phyloP scores from a whole-genome alignment of 1,139 yeast genomes.

The Debaryomyces robertsiae region DNA sequence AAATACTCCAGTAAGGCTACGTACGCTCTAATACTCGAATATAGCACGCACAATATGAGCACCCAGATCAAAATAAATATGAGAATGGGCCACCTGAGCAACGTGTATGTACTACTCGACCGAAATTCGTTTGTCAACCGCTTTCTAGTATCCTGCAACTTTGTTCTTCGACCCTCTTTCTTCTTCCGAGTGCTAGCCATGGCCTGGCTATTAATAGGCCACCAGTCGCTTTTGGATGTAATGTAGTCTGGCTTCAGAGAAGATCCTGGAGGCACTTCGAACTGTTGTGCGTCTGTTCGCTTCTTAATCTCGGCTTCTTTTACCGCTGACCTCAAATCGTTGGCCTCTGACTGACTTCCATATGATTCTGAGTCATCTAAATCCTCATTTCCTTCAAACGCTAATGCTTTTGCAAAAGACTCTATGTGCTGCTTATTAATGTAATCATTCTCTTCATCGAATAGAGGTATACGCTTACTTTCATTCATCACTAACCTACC shows the following conservation, averaged over 20 bases:
- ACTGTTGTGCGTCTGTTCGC: background rate
- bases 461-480: constrained; percentile 10
- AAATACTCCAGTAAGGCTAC: constrained; percentile 66
- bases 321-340: background rate
- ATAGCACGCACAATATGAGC: constrained; percentile 47
- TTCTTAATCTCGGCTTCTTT: constrained; percentile 1
- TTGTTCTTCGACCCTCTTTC: constrained; percentile 7
- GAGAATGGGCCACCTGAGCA: constrained; percentile 69
- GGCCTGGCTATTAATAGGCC: constrained; percentile 46
- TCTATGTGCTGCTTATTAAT: constrained; percentile 41
- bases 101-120: constrained; percentile 49
- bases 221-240: constrained; percentile 69
- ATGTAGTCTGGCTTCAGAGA: constrained; percentile 37
- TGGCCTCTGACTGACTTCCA: background rate
- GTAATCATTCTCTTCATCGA: constrained; percentile 37
- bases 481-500: background rate
- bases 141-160: constrained; percentile 18
- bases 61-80: constrained; percentile 58
- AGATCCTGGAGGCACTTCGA: constrained; percentile 8
- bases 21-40: constrained; percentile 57
- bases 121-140: constrained; percentile 47
- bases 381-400: constrained; percentile 41
- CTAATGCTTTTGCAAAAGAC: constrained; percentile 44
- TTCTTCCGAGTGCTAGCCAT: constrained; percentile 3
- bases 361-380: constrained; percentile 11